Conservation (phyloP, 345 rosid species). For the Moricandia arvensis region DNA sequence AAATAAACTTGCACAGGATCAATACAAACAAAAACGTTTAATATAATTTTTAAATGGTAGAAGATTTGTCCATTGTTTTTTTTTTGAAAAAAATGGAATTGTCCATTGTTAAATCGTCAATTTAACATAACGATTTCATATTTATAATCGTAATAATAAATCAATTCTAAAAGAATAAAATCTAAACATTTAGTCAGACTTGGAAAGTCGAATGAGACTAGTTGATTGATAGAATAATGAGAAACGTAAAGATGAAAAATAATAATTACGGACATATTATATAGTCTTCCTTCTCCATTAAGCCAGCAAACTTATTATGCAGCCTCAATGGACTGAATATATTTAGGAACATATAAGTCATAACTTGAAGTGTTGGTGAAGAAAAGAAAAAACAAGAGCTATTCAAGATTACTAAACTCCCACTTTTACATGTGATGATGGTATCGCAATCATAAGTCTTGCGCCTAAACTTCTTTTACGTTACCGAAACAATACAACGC, state of each 20-base stretch:
- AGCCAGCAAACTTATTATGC: slow-evolving; percentile 8
- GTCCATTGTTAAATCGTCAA: not conserved
- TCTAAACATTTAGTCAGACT: not conserved
- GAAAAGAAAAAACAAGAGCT: slow-evolving; percentile 26
- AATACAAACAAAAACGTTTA: not conserved
- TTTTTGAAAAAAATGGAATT: too few relatives aligned
- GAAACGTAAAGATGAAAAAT: slow-evolving; percentile 29
- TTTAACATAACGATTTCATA: not conserved
- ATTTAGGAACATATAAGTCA: not conserved
- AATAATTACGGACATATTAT: slow-evolving; percentile 17
- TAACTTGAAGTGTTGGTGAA: slow-evolving; percentile 33
- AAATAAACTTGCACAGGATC: not conserved
- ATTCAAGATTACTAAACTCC: slow-evolving; percentile 5
- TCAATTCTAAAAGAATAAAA: not conserved
- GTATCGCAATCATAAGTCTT: not conserved
- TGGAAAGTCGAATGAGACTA: slow-evolving; percentile 4
- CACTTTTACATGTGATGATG: slow-evolving; percentile 23
- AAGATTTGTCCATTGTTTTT: not conserved
- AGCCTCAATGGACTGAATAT: not conserved
- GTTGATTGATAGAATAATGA: not conserved
- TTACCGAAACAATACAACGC: too few relatives aligned
- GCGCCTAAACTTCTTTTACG: slow-evolving; percentile 16
- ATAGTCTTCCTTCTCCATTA: slow-evolving; percentile 14
- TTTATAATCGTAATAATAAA: not conserved
- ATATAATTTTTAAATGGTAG: not conserved